Percentiles rank a stretch among this genome's conserved stretches.
Evolutionary conservation across 164 flowering plant genomes (phyloP).

Genomic region (Vitis amurensis): DNA sequence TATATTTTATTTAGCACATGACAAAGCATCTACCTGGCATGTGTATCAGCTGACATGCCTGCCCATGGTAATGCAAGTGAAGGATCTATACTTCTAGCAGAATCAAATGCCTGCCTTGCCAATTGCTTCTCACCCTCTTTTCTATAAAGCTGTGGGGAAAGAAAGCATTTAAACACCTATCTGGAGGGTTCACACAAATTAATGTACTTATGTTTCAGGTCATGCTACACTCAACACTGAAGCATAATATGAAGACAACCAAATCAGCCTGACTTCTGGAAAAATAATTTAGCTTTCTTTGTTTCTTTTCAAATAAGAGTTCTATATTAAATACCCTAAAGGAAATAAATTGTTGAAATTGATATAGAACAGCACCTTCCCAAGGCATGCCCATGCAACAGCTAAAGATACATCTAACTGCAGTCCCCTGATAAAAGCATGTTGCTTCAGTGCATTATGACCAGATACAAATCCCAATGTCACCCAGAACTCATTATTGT

Average conservation of each 20-base stretch:
- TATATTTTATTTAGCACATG: background rate
- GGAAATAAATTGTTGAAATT: background rate
- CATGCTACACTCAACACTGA: too few relatives aligned
- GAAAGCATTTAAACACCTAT: background rate
- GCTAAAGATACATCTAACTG: constrained; percentile 94
- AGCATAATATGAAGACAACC: too few relatives aligned
- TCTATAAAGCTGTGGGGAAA: constrained; percentile 60
- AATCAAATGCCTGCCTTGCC: constrained; percentile 84
- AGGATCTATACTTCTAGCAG: constrained; percentile 96
- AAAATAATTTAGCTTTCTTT: too few relatives aligned
- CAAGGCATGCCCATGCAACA: constrained; percentile 89
- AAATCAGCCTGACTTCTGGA: too few relatives aligned
- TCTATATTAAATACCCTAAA: background rate
- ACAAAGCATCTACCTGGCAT: constrained; percentile 44
- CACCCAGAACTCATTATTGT: constrained; percentile 82
- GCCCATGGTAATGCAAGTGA: constrained; percentile 98
- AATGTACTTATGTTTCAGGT: background rate
- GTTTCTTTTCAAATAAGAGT: too few relatives aligned
- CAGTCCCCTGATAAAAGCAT: constrained; percentile 83
- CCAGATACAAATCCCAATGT: constrained; percentile 74
- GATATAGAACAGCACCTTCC: constrained; percentile 56
- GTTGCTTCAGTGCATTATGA: constrained; percentile 66
- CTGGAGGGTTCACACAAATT: background rate
- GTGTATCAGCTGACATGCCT: constrained; percentile 78
- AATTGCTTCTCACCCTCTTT: constrained; percentile 49